phyloP scores from a whole-genome alignment of 2,329 filamentous ascomycete genomes.

The Pleoardoris graminearum region DNA sequence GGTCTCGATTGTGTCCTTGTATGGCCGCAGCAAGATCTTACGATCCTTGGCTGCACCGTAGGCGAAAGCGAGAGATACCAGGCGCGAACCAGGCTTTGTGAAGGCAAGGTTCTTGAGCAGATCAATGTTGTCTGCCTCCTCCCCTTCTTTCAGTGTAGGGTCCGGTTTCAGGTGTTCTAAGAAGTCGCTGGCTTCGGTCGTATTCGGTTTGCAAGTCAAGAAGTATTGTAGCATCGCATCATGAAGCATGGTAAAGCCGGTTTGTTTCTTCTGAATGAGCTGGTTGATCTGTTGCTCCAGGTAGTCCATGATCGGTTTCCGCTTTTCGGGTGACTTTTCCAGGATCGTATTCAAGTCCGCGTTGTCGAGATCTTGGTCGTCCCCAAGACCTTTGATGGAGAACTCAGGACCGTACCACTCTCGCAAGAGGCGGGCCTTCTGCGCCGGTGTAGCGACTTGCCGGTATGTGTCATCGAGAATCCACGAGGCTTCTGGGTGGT shows the following conservation, averaged over 20 bases:
- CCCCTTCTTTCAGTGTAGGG: conserved; percentile 68
- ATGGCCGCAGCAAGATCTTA: conserved; percentile 83
- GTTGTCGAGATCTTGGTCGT: conserved; percentile 52
- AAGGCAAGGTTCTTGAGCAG: conserved; percentile 95
- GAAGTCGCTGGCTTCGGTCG: conserved; percentile 83
- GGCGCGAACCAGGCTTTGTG: conserved; percentile 81
- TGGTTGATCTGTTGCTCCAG: conserved; percentile 86
- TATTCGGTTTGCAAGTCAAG: conserved; percentile 73
- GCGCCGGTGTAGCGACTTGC: conserved; percentile 79
- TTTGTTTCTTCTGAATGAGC: conserved; percentile 93
- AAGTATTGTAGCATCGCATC: conserved; percentile 99
- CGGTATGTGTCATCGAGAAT: conserved; percentile 97
- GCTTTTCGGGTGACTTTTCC: conserved; percentile 78
- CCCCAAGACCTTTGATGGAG: conserved; percentile 67
- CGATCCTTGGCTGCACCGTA: conserved; percentile 90
- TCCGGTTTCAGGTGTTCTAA: conserved; percentile 90
- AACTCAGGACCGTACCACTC: conserved; percentile 99
- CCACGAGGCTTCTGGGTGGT: conserved; percentile 95
- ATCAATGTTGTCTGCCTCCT: conserved; percentile 57
- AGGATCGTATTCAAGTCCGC: conserved; percentile 77
- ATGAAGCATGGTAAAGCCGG: conserved; percentile 95
- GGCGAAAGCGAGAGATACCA: conserved; percentile 81
- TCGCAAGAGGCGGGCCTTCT: conserved; percentile 81
- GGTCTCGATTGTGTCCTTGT: conserved; percentile 84
- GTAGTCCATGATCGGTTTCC: conserved; percentile 81